Evolutionary conservation across 129 eudicot genomes (phyloP).

Genomic region (Arctium minus): DNA sequence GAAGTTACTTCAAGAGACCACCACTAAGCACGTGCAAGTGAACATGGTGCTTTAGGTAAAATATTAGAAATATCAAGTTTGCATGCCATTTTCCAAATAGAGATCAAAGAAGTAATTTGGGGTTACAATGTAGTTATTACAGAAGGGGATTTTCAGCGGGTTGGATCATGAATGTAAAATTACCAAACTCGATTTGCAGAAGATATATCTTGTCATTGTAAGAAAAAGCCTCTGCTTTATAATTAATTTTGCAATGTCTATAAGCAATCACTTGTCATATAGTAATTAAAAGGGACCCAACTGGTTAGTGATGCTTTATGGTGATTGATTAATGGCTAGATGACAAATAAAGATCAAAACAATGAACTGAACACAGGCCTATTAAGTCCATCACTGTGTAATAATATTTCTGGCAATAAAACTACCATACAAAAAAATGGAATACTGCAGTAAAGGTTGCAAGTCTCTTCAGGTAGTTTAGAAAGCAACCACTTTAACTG

Average conservation of each 20-base stretch:
- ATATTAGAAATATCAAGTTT: not conserved
- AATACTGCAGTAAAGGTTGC: not conserved
- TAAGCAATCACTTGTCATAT: not conserved
- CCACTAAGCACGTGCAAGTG: constrained; percentile 2
- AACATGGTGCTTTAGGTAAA: not conserved
- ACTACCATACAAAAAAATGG: not conserved
- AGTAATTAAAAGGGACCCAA: not conserved
- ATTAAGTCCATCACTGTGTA: not conserved
- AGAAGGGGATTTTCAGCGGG: not conserved
- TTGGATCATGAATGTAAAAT: not conserved
- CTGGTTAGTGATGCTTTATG: not conserved
- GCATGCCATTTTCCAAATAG: not conserved
- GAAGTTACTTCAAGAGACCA: not conserved
- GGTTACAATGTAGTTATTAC: not conserved
- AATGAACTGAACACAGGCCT: not conserved
- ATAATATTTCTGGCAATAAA: not conserved
- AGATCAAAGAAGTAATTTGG: not conserved
- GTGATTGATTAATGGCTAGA: not conserved
- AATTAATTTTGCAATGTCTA: not conserved
- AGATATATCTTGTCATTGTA: not conserved
- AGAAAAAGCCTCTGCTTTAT: not conserved
- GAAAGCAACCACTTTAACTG: not conserved
- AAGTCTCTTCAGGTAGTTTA: no score
- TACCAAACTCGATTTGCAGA: not conserved
- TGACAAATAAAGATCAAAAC: not conserved